Evolutionary conservation across 225 moss, liverwort and hornwort species (phyloP), one percentile per base, ranked within the genome.

Genomic region (Asterella californica): DNA sequence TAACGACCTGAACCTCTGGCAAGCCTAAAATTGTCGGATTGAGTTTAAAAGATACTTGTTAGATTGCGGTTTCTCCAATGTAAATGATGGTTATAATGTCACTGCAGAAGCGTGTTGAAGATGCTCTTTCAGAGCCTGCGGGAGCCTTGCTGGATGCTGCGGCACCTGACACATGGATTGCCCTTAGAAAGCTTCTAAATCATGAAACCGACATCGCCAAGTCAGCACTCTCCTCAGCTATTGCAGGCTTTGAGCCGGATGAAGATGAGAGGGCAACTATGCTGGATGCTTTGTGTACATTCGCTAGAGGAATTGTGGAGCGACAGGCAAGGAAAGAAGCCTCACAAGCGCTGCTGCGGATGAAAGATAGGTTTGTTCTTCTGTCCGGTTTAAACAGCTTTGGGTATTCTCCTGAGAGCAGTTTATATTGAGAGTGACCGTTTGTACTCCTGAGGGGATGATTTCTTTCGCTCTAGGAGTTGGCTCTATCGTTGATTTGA

Each of bases 251-350:
- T 75, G 99, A 99, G 85, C 83, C 86, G 61, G 88, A 91, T 15
- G 50, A 86, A 70, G 82, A 79, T 25, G 92, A 93, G 80, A 84
- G 84, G 72, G 77, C 54, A 5, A 67, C 30, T 67, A 80, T 92
- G 70, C 80, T 88, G 9, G 65, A 80, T 0, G 61, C 77, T 42
- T 32, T 99, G 80, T 74, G 79, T 19, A 82, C 70, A 15, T 90
- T 83, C 33, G 95, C 89, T 25, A 88, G 91, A 27, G 77, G 80
- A 33, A 80, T 91, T 32, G 90, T 99, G 76, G 90, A 95, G 83
- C 91, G 83, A 81, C 92, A 92, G 89, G 90, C 93, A 48, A 91
- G 81, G 86, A 93, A 91, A 78, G 99, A 91, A 87, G 93, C 99
- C 60, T 73, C 86, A 0, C 95, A 95, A 79, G 93, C 90, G 27